A percentile compares a stretch with the other conserved stretches of the same genome.
Evolutionary conservation across 768 basidiomycete genomes (phyloP).

Genomic region (Kondoa malvinella): DNA sequence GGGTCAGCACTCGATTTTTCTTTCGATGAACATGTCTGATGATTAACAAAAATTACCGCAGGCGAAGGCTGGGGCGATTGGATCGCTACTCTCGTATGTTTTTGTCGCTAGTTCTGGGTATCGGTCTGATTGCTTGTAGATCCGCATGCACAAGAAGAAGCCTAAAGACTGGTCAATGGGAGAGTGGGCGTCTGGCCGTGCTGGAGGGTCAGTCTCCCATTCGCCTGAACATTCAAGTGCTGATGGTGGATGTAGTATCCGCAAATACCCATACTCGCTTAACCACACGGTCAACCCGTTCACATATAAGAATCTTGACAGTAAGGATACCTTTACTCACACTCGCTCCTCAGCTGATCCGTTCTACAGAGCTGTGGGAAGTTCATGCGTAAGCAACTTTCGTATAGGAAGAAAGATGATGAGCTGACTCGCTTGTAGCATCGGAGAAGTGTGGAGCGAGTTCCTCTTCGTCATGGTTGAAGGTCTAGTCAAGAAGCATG

Average conservation of each 20-base stretch:
- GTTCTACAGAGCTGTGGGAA: neutral
- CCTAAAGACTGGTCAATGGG: conserved; percentile 48
- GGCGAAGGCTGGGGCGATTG: conserved; percentile 48
- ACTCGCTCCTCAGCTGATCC: neutral
- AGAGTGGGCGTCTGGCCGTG: conserved; percentile 74
- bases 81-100: no score
- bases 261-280: conserved; percentile 51
- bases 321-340: conserved; percentile 53
- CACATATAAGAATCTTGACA: conserved; percentile 85
- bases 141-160: conserved; percentile 34
- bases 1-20: no score
- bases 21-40: no score
- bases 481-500: conserved; percentile 21
- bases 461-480: conserved; percentile 33
- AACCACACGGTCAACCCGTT: conserved; percentile 51
- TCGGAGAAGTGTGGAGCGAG: conserved; percentile 86
- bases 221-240: conserved; percentile 27
- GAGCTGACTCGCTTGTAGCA: conserved; percentile 44
- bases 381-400: neutral
- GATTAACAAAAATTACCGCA: no score
- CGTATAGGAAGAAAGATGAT: neutral
- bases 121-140: no score
- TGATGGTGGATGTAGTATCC: conserved; percentile 50
- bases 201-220: conserved; percentile 29
- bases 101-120: no score